Percentiles rank a stretch among this genome's conserved stretches.
Conservation (phyloP, 164 flowering plant species). For the Tetracentron sinense region DNA sequence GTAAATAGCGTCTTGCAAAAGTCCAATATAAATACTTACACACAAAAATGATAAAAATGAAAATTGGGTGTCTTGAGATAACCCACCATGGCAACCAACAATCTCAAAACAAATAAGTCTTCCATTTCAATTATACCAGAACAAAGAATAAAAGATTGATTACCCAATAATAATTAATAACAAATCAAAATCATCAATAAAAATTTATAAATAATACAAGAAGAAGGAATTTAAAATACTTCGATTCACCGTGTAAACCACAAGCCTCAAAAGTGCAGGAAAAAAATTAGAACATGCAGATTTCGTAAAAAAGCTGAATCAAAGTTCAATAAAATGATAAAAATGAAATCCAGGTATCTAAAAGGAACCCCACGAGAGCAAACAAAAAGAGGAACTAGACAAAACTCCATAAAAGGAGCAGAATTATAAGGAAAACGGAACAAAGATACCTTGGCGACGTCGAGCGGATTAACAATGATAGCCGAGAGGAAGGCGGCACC, state of each 20-base stretch:
- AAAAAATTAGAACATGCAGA: not conserved
- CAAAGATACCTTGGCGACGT: slow-evolving; percentile 76
- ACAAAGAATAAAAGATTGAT: no score
- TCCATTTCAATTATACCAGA: not conserved
- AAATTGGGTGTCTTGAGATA: not conserved
- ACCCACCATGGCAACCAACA: not conserved
- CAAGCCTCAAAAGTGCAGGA: not conserved
- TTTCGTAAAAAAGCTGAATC: no score
- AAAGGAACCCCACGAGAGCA: not conserved
- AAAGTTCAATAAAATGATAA: no score
- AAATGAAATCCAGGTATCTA: not conserved
- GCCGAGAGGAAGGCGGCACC: slow-evolving; percentile 95
- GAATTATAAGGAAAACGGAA: not conserved
- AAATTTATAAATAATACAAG: no score
- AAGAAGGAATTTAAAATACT: no score
- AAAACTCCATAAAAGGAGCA: not conserved
- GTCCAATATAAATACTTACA: no score
- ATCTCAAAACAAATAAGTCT: not conserved
- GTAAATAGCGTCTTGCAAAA: no score
- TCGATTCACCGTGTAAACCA: no score
- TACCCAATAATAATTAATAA: no score
- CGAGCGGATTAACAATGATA: slow-evolving; percentile 89
- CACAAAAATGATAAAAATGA: not conserved
- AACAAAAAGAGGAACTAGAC: not conserved
- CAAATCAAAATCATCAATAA: not conserved